Base-by-base conservation (phyloP, 2,329 filamentous ascomycete genomes). In the Lecanicillium sp. region DNA sequence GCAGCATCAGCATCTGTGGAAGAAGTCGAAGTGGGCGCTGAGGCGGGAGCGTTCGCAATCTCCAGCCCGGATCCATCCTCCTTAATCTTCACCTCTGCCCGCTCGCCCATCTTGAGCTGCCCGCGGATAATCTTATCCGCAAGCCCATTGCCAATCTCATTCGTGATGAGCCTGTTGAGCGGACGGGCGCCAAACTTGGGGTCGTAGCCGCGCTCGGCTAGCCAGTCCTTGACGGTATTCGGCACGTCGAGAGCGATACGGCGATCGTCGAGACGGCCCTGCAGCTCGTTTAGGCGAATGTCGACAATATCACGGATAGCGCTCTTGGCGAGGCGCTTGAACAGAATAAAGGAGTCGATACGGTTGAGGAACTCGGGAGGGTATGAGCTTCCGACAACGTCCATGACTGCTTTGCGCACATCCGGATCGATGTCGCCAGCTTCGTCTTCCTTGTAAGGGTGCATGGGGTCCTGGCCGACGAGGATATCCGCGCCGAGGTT, bases 291-390 rank as follows among this genome's bases (percentile, higher is more conserved):
- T 34, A 96, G 70, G 22, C 92, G 78, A 46, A 96, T 95, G 53
- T 96, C 87, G 35, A 95, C 88, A 47, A 96, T 96, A 54, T 94
- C 89, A 20, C 87, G 75, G 41, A 96, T 73, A 13, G 90, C 89
- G 14, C 72, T 68, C 20, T 73, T 73, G 1, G 86, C 85, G 3
- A 96, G 74, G 8, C 90, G 78, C 63, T 89, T 90, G 71, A 96
- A 96, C 54, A 96, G 68, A 58, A 96, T 95, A 65, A 96, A 95
- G 44, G 94, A 90, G 60, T 96, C 90, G 45, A 96, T 87, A 15
- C 92, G 78, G 65, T 98, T 96, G 47, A 96, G 74, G 70, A 96
- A 98, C 58, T 96, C 92, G 3, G 92, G 92, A 5, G 90, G 80
- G 56, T 95, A 82, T 37, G 66, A 70, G 8, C 70, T 61, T 14